These are phyloP conservation scores for Suhomyces panamericanus DNA, from an alignment of 1,139 yeast genomes.

Conservation along the genomic window DNA sequence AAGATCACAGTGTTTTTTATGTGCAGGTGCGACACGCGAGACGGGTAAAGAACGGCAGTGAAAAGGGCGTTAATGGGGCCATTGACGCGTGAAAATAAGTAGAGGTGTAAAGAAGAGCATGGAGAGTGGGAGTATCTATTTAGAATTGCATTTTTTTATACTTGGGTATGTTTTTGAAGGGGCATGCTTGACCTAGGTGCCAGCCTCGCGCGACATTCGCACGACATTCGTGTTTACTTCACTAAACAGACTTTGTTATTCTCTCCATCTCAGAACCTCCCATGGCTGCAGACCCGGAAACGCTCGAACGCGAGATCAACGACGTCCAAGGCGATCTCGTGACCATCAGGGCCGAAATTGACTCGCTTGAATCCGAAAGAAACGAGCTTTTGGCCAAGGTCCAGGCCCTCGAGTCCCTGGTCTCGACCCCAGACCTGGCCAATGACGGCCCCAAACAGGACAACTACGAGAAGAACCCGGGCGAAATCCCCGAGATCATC, in stretches of 20 bases:
- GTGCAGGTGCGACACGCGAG: constrained; percentile 1
- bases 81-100: background rate
- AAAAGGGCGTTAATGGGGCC: background rate
- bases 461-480: background rate
- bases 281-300: background rate
- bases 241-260: background rate
- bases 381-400: constrained; percentile 8
- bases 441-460: background rate
- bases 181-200: background rate
- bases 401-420: constrained; percentile 9
- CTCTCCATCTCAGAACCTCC: background rate
- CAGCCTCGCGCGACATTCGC: constrained; percentile 1
- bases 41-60: background rate
- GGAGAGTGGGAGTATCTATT: background rate
- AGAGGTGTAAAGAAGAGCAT: background rate
- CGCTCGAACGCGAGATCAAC: constrained; percentile 8
- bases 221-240: constrained; percentile 1
- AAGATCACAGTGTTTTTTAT: background rate
- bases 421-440: background rate
- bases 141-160: background rate
- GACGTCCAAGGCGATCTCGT: constrained; percentile 15
- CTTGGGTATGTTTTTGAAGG: too few relatives aligned
- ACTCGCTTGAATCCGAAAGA: constrained; percentile 10
- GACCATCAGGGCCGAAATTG: constrained; percentile 12
- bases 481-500: constrained; percentile 8